These are phyloP conservation scores for Penicillium antarcticum DNA, from an alignment of 495 filamentous ascomycete species.

Conservation along the genomic window DNA sequence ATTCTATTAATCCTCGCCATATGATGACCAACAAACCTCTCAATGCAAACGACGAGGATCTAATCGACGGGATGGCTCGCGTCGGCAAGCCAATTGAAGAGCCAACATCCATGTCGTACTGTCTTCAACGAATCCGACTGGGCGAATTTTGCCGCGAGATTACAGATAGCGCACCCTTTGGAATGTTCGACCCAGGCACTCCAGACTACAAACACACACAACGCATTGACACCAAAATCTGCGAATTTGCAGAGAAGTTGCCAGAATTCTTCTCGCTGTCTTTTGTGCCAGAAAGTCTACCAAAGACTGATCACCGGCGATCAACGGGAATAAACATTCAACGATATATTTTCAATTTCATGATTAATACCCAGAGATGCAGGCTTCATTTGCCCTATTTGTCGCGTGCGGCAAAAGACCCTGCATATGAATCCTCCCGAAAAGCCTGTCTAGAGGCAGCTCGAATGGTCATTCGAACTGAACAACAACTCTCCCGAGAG, in stretches of 20 bases:
- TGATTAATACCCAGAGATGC: conserved; percentile 36
- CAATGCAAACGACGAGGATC: conserved; percentile 45
- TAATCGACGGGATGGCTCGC: conserved; percentile 27
- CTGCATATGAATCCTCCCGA: conserved; percentile 27
- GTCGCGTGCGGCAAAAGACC: conserved; percentile 19
- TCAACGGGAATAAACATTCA: conserved; percentile 27
- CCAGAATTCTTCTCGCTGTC: conserved; percentile 20
- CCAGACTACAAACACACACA: conserved; percentile 19
- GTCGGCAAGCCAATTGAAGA: conserved; percentile 29
- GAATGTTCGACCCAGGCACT: neutral
- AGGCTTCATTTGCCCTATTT: conserved; percentile 40
- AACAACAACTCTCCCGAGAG: conserved; percentile 19
- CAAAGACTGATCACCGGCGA: conserved; percentile 1
- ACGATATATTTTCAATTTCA: conserved; percentile 30
- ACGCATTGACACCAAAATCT: conserved; percentile 30
- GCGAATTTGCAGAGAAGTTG: conserved; percentile 20
- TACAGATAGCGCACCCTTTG: conserved; percentile 34
- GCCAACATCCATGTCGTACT: conserved; percentile 45
- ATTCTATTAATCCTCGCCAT: conserved; percentile 37
- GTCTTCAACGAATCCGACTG: conserved; percentile 42
- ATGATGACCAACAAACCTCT: conserved; percentile 43
- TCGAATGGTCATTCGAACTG: conserved; percentile 26
- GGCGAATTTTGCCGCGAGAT: conserved; percentile 42
- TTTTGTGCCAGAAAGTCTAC: neutral
- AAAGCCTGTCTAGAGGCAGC: conserved; percentile 36